Percentiles rank a stretch among this genome's conserved stretches.
These are phyloP conservation scores for Tuber calosporum DNA, from an alignment of 495 filamentous ascomycete genomes.

Conservation along the genomic window DNA sequence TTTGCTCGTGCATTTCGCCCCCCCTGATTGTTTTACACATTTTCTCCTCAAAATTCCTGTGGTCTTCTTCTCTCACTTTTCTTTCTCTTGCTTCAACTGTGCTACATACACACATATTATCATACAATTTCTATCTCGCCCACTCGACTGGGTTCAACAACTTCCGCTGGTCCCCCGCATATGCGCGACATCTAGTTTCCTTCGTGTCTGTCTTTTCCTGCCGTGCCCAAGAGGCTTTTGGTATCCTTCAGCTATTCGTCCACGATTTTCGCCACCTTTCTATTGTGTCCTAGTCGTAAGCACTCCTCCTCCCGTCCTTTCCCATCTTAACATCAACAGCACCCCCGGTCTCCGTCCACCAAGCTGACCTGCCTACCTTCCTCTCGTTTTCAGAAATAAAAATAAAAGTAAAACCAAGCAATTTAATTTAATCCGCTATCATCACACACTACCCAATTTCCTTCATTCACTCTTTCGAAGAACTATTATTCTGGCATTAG, in stretches of 20 bases:
- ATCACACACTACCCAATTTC: conserved; percentile 1
- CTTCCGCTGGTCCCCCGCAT: not conserved
- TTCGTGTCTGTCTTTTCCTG: not conserved
- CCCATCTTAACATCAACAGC: conserved; percentile 19
- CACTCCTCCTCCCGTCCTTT: conserved; percentile 5
- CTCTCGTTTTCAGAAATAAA: conserved; percentile 1
- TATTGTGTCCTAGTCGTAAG: not conserved
- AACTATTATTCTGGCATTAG: not conserved
- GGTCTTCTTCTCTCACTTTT: not conserved
- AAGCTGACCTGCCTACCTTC: conserved; percentile 4
- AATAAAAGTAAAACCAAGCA: not conserved
- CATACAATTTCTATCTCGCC: not conserved
- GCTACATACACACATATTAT: not conserved
- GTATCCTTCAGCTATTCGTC: conserved; percentile 2
- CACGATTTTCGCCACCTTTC: conserved; percentile 3
- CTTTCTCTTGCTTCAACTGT: conserved; percentile 3
- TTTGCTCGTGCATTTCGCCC: conserved; percentile 13
- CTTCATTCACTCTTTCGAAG: not conserved
- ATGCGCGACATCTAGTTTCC: not conserved
- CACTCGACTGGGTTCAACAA: not conserved
- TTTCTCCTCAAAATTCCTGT: not conserved
- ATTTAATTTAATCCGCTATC: conserved; percentile 15
- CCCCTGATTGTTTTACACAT: not conserved
- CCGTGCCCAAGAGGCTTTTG: not conserved
- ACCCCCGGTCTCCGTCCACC: not conserved